Evolutionary conservation across 2,329 filamentous ascomycete species (phyloP).

Genomic region (Fusarium xylarioides): DNA sequence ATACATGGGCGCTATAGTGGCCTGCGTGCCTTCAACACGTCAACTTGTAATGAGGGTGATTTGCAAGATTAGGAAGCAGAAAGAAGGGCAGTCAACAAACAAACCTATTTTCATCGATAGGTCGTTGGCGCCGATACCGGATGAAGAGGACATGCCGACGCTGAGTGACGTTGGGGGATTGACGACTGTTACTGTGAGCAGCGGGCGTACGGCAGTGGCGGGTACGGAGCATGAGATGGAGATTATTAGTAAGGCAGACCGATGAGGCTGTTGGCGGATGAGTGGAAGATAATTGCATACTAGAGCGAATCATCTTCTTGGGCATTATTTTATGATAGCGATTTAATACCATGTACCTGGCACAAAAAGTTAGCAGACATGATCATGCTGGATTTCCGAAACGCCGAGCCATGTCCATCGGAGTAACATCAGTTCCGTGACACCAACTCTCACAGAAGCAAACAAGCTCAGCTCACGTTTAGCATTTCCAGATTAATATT

Average conservation of each 20-base stretch:
- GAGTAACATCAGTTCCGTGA: not conserved
- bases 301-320: not conserved
- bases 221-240: not conserved
- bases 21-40: not conserved
- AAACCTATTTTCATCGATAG: not conserved
- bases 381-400: not conserved
- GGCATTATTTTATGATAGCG: not conserved
- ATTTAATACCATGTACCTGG: not conserved
- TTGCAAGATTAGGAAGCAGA: not conserved
- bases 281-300: not conserved
- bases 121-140: not conserved
- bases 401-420: not conserved
- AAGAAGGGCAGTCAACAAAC: accelerated
- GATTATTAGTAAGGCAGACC: not conserved
- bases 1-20: slow-evolving; percentile 4
- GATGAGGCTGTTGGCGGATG: not conserved
- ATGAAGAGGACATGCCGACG: not conserved
- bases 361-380: not conserved
- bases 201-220: not conserved
- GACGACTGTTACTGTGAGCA: not conserved
- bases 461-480: not conserved
- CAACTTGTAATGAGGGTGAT: not conserved
- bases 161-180: not conserved
- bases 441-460: not conserved
- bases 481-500: not conserved